Evolutionary conservation across 2,329 filamentous ascomycete genomes (phyloP), one percentile per base, ranked within the genome.

Genomic region (Diaporthe velutina): DNA sequence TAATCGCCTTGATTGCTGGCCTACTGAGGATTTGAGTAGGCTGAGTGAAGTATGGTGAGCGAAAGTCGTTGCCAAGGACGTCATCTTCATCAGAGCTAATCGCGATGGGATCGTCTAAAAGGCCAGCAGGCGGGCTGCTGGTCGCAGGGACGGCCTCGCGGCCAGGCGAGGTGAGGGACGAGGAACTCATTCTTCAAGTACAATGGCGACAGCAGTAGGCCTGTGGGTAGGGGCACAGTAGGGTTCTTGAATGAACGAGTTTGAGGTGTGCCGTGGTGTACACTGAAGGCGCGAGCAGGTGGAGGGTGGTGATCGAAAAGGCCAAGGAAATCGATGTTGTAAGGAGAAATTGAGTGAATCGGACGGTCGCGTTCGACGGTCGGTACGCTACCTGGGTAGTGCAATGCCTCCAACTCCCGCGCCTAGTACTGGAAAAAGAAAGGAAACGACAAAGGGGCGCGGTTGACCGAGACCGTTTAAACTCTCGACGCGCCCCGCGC

Each of bases 31-130:
- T 55, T 19, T 76, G 74, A 4, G 75, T 76, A 6, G 72, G 61
- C 45, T 71, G 75, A 48, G 89, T 86, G 77, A 86, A 85, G 81
- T 88, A 87, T 0, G 85, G 85, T 15, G 86, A 81, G 4, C 57
- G 48, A 30, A 42, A 40, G 50, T 42, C 71, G 15, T 54, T 22
- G 15, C 30, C 68, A 6, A 38, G 8, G 30, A 61, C 8, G 30
- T 74, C 66, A 25, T 76, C 73, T 35, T 75, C 75, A 12, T 70
- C 70, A 6, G 42, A 60, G 67, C 52, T 60, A 30, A 76, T 54
- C 8, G 17, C 45, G 40, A 76, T 75, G 4, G 75, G 73, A 25
- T 71, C 40, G 0, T 64, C n/a, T 33, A 58, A n/a, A 35, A 73
- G 70, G n/a, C 70, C 70, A 15, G 68, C 61, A 38, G 61, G 42